phyloP scores from a whole-genome alignment of 148 eudicot species.

The Amaranthus cruentus region DNA sequence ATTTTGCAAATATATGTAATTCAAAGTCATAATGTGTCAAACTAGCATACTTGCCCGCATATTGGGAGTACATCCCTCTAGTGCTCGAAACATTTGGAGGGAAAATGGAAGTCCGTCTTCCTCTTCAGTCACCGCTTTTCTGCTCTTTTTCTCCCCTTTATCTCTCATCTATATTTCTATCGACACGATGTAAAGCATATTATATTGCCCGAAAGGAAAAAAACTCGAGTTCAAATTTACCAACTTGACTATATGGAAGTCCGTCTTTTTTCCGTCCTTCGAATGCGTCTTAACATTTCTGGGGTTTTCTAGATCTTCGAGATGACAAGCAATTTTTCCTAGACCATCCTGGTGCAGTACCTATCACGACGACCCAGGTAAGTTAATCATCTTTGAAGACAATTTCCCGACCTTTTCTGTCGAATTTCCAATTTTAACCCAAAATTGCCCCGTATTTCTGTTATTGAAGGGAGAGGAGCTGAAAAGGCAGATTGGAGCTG shows the following conservation, averaged over 20 bases:
- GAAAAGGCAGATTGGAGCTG: constrained; percentile 70
- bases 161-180: no score
- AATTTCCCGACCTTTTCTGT: not conserved
- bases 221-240: not conserved
- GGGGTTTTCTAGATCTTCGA: constrained; percentile 57
- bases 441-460: not conserved
- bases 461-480: constrained; percentile 72
- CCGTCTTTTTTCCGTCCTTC: not conserved
- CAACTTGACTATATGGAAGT: not conserved
- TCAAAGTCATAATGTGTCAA: no score
- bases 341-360: constrained; percentile 85
- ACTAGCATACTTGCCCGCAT: no score
- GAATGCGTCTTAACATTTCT: not conserved
- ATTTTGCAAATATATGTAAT: no score
- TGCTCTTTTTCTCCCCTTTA: no score
- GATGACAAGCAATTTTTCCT: constrained; percentile 68
- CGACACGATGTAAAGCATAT: no score
- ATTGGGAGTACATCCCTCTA: no score
- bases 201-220: no score
- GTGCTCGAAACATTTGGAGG: no score
- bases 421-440: constrained; percentile 7
- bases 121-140: no score
- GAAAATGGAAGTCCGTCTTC: no score
- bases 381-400: not conserved
- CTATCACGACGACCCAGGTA: constrained; percentile 77